Evolutionary conservation across 345 rosid species (phyloP), one percentile per base, ranked within the genome.

Genomic region (Syzygium grande): DNA sequence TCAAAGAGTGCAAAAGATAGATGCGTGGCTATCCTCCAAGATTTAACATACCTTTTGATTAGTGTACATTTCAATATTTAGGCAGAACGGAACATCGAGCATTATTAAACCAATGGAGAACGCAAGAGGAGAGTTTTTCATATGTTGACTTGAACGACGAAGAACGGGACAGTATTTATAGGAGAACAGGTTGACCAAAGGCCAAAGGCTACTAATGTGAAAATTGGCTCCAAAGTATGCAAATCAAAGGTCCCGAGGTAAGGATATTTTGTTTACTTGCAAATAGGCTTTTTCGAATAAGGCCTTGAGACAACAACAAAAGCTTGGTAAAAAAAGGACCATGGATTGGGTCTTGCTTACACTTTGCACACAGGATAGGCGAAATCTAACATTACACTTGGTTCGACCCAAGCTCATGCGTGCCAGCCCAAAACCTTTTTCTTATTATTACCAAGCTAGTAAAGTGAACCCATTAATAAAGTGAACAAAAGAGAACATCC

Each of bases 391-490:
- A 30, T 8, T 29, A 30, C 11, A 30, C 3, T 1, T 7, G 15
- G 1, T 19, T 19, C 0, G 8, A 73, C 23, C 14, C 43, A 38
- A 38, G 7, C 11, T 73, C 0, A 19, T 73, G 3, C 5, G 22
- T 0, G 0, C 12, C 5, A 73, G 2, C 1, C 5, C 8, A 38
- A 73, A 0, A 1, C 13, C 0, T 38, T 38, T 38, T 38, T 73
- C 22, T 73, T 38, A 3, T 73, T 0, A 22, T 38, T 38, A 38
- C 27, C 1, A 41, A 73, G 25, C 8, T 21, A 22, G 4, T 38
- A 73, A 73, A 10, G 7, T 73, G 49, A 73, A 73, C 1, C 2
- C 3, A 38, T 19, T 73, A 1, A 73, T 73, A 38, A 73, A 73
- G 0, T 19, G 49, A 38, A 73, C 23, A 73, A 38, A 73, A 38